Base-by-base conservation (phyloP, 2,329 filamentous ascomycete species). In the Aspergillus fijiensis region DNA sequence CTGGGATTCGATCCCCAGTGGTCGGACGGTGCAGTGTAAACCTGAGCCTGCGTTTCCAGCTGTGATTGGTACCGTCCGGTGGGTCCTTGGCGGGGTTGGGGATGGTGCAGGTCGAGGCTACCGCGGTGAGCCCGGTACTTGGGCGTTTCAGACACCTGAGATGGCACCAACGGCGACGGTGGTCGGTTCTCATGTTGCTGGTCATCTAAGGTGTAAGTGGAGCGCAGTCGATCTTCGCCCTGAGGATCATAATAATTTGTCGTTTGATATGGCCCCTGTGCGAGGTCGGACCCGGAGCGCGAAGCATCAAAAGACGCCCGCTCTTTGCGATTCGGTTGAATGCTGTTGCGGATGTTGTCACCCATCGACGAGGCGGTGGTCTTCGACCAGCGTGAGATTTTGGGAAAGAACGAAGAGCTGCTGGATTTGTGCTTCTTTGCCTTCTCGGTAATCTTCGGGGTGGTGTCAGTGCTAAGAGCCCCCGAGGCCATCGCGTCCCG, bases 331-430 rank as follows among this genome's bases (percentile, higher is more conserved):
- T 81, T 82, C 29, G 73, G 71, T 57, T 80, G 78, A 50, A 76
- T 74, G 68, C 87, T 91, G 69, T 85, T 86, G 47, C 89, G 86
- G 74, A 93, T 89, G 47, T 89, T 89, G 67, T 89, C 89, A 49
- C 91, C 88, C 49, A 92, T 87, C 62, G 92, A 96, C 0, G 92
- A 96, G 4, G 93, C 86, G 0, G 95, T 99, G 2, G 94, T 98
- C 78, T 96, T 95, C 0, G 94, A 98, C 95, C 95, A 99, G 49
- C 95, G 87, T 5, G 95, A 98, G 63, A 96, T 93, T 80, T 96
- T 97, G 25, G 93, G 92, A 63, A 96, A 90, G 81, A 87, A 82
- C 0, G 90, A 91, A 0, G 92, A 95, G 60, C 87, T 87, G 71
- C 85, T 89, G 1, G 91, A 94, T 74, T 96, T 96, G 79, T 96